Evolutionary conservation across 1,139 yeast species (phyloP), one percentile per base, ranked within the genome.

Genomic region (Spathaspora sp.): DNA sequence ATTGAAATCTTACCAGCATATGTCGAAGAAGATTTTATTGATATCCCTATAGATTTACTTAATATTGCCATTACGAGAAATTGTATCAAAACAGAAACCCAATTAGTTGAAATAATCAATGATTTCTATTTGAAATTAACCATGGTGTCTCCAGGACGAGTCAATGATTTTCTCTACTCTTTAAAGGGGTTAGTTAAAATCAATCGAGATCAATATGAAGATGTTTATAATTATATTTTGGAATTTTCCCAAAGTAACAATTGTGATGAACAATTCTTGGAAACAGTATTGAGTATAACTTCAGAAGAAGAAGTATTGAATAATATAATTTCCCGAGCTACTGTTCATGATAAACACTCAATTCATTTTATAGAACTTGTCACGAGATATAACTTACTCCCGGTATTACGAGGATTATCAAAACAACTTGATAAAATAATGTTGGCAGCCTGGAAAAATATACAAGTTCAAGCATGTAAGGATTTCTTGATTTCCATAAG

Each of bases 41-140:
- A 60, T 1, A 53, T 51, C 7, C 69, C 72, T 0, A 41, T 68
- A 13, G 42, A 48, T 0, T 49, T 67, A 11, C 55, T 71, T 15
- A 43, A 48, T n/a, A 46, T 44, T 15, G 44, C 58, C 5, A 48
- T 63, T 24, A 45, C 50, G 13, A 42, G 45, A 3, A 46, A 51
- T 1, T 20, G 15, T 18, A 34, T 50, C 10, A 42, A 44, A 2
- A 43, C 48, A 1, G 47, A 45, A 0, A 23, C 49, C 2, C 56
- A 61, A 25, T 42, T 53, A 13, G 43, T 46, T 7, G 69, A 62
- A 18, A 43, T 64, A 1, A 53, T 71, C 2, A 64, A 68, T 45
- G 72, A 69, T 44, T 54, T 64, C n/a, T 70, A 61, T 48, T 47
- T 64, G 6, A 71, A 68, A 44, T 48, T 70, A 10, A 39, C 55